Conservation (phyloP, 202 grass and related monocot genomes). For the Bolboschoenoplectus hybrid region DNA sequence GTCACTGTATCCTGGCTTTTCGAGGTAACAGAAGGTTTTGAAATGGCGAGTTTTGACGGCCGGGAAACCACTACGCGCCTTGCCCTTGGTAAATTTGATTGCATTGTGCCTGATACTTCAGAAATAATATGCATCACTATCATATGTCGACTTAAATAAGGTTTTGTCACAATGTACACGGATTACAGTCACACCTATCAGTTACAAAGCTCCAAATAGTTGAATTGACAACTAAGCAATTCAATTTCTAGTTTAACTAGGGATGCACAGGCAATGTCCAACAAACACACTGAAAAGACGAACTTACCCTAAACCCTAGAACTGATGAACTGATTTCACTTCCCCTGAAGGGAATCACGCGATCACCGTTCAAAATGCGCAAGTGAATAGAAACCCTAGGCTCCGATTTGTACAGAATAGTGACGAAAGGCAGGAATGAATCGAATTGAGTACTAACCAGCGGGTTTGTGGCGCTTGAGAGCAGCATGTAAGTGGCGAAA, state of each 20-base stretch:
- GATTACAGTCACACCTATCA: not conserved
- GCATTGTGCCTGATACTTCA: slow-evolving; percentile 54
- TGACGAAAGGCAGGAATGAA: slow-evolving; percentile 30
- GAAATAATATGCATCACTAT: slow-evolving; percentile 39
- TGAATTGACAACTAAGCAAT: slow-evolving; percentile 11
- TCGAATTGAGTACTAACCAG: slow-evolving; percentile 48
- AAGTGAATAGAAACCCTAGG: slow-evolving; percentile 32
- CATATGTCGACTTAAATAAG: not conserved
- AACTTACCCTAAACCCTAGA: not conserved
- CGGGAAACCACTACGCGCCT: slow-evolving; percentile 63
- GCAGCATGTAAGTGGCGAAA: slow-evolving; percentile 66
- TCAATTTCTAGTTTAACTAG: slow-evolving; percentile 24
- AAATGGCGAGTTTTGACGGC: slow-evolving; percentile 35
- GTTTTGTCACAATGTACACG: not conserved
- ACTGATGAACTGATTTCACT: not conserved
- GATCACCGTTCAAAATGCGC: not conserved
- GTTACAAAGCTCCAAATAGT: not conserved
- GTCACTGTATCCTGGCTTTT: slow-evolving; percentile 38
- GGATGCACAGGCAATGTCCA: not conserved
- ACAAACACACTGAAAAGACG: slow-evolving; percentile 9
- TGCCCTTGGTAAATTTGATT: slow-evolving; percentile 58
- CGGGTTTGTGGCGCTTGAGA: slow-evolving; percentile 67
- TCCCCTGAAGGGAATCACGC: slow-evolving; percentile 2
- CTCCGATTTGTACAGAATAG: slow-evolving; percentile 16
- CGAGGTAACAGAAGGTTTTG: slow-evolving; percentile 41